Percentiles rank a stretch among this genome's conserved stretches.
These are phyloP conservation scores for Polytrichum formosum DNA, from an alignment of 225 moss, liverwort and hornwort genomes.

Conservation along the genomic window DNA sequence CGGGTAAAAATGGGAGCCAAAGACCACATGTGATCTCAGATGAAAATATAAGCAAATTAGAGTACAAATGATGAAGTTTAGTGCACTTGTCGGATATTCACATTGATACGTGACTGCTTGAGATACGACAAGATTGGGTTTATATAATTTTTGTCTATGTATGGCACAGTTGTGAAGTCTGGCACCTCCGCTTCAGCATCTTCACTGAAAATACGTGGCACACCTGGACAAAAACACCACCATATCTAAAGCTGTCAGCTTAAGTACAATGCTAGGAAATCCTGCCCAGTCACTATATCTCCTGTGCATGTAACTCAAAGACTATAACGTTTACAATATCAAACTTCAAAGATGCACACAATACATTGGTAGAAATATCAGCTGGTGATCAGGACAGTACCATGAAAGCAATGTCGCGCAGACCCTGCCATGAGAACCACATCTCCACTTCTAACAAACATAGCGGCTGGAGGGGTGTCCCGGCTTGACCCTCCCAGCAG, in stretches of 20 bases:
- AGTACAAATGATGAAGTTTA: constrained; percentile 6
- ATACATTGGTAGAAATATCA: too few species aligned
- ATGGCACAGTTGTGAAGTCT: constrained; percentile 29
- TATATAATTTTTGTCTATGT: constrained; percentile 9
- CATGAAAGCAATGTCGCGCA: constrained; percentile 88
- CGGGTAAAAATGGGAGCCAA: too few species aligned
- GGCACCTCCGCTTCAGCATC: constrained; percentile 44
- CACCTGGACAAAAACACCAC: constrained; percentile 30
- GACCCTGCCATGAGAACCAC: constrained; percentile 94
- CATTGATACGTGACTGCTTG: constrained; percentile 50
- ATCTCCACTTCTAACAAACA: constrained; percentile 97
- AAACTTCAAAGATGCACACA: too few species aligned
- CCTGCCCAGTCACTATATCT: neutral
- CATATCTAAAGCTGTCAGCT: constrained; percentile 7
- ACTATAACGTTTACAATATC: too few species aligned
- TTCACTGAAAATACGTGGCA: constrained; percentile 60
- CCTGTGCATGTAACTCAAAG: neutral
- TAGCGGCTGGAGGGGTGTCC: constrained; percentile 74
- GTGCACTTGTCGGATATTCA: constrained; percentile 62
- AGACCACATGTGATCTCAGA: too few species aligned
- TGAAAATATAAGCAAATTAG: too few species aligned
- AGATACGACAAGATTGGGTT: constrained; percentile 34
- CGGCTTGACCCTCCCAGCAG: constrained; percentile 77
- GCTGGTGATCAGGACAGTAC: constrained; percentile 19
- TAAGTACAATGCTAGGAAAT: neutral